Evolutionary conservation across 1,284 basidiomycete species (phyloP), one percentile per base, ranked within the genome.

Genomic region (Moesziomyces parantarcticus): DNA sequence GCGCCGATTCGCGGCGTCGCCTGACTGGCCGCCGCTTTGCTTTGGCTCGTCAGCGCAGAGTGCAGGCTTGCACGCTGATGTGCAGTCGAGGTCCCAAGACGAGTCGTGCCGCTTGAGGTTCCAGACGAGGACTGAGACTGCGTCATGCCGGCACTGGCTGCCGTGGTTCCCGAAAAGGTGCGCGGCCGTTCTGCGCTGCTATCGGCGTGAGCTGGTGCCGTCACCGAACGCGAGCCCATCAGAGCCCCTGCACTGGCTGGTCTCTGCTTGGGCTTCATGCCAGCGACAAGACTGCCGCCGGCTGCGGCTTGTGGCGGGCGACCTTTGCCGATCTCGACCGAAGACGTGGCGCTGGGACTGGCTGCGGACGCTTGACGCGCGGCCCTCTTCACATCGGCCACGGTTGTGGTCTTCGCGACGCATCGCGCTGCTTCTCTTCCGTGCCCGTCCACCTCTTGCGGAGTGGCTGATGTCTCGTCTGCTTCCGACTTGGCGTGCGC

Each of bases 181-280:
- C 50, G 44, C 6, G 70, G 61, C 39, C 61, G 36, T 5, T 64
- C 60, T 6, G 29, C 43, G 23, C 41, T 25, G n/a, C 20, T 18
- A 8, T 29, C 42, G 2, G 41, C 18, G 18, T 22, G n/a, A 20
- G 48, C 36, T 1, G 45, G 21, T 26, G n/a, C 57, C 14, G 43
- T 57, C 1, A 48, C 25, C 2, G 62, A 36, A 21, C 55, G 60
- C 36, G 64, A 50, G 44, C 56, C 47, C 21, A 22, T n/a, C 5
- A 52, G 47, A 10, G 54, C 54, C 6, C 55, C 58, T 8, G 64
- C 60, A 26, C 58, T 73, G 13, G 57, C 57, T 2, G 61, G 70
- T 32, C 71, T 64, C 43, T 64, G 65, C 53, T 56, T 69, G n/a
- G 61, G 71, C 55, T 65, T 68, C 64, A 69, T 65, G 10, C 65